Evolutionary conservation across 768 basidiomycete genomes (phyloP).

Genomic region (Xerocomellus chrysenteron): DNA sequence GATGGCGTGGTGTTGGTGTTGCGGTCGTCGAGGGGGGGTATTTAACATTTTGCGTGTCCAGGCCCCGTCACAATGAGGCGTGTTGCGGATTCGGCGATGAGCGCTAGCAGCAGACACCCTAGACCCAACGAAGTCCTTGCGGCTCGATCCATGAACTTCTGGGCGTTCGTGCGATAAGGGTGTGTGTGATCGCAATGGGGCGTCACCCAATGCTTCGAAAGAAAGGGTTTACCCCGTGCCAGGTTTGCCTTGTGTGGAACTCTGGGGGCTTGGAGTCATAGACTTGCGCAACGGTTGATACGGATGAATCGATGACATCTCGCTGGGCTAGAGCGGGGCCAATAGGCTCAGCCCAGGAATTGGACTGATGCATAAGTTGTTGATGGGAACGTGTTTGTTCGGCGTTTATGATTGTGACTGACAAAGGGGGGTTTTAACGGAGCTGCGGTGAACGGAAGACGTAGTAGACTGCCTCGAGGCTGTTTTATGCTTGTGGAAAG

Average conservation of each 20-base stretch:
- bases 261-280: not conserved
- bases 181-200: not conserved
- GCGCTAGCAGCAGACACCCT: not conserved
- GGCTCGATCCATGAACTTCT: not conserved
- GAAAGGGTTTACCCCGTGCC: not conserved
- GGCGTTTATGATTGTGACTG: not conserved
- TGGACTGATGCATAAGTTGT: too few relatives aligned
- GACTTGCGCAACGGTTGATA: not conserved
- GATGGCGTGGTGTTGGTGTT: not conserved
- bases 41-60: not conserved
- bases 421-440: not conserved
- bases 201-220: not conserved
- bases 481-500: not conserved
- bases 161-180: not conserved
- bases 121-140: not conserved
- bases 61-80: not conserved
- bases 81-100: not conserved
- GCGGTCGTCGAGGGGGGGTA: not conserved
- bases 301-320: not conserved
- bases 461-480: not conserved
- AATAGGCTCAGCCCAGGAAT: not conserved
- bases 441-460: not conserved
- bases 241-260: not conserved
- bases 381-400: not conserved
- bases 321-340: constrained; percentile 6